Evolutionary conservation across 2,329 filamentous ascomycete species (phyloP), one percentile per base, ranked within the genome.

Genomic region (Neurospora sp.): DNA sequence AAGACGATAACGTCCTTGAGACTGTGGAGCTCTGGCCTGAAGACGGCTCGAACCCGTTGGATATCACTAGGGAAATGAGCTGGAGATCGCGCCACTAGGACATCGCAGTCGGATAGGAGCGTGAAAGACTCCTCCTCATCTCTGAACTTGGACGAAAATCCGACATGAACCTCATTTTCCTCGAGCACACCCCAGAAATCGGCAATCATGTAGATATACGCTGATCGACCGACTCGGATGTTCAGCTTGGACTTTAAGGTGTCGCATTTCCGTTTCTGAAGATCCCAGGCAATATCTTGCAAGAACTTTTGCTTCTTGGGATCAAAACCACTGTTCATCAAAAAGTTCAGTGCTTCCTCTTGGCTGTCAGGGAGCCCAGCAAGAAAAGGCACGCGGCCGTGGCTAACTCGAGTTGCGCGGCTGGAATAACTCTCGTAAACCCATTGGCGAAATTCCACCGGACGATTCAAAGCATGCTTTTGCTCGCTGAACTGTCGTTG

Each of bases 1-100:
- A 98, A 97, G 0, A 97, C 85, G 15, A 96, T 84, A 1, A 97
- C 89, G 74, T 97, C 91, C 71, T 91, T 91, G 0, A 97, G 79
- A 2, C 87, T 86, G 3, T 89, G 86, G 0, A 95, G 80, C 58
- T 89, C 84, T 0, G 84, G 83, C n/a, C 82, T 84, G 71, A 85
- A 87, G 0, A 89, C 87, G 0, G 83, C 86, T 43, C 79, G 84
- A 8, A 90, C 89, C 69, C 85, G 90, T 75, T 94, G 92, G 0
- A 95, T 88, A 72, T 96, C 92, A 38, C 89, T 92, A 0, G 84
- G 82, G 28, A 90, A 87, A 75, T 93, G 87, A 0, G 91, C 89
- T 0, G 92, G 92, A 1, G 89, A 87, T 23, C 92, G 84, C 0
- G 89, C 88, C 0, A 94, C 89, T 0, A 95, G 81, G 0, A 92